These are phyloP conservation scores for Onygena corvina DNA, from an alignment of 2,329 filamentous ascomycete species.

Conservation along the genomic window DNA sequence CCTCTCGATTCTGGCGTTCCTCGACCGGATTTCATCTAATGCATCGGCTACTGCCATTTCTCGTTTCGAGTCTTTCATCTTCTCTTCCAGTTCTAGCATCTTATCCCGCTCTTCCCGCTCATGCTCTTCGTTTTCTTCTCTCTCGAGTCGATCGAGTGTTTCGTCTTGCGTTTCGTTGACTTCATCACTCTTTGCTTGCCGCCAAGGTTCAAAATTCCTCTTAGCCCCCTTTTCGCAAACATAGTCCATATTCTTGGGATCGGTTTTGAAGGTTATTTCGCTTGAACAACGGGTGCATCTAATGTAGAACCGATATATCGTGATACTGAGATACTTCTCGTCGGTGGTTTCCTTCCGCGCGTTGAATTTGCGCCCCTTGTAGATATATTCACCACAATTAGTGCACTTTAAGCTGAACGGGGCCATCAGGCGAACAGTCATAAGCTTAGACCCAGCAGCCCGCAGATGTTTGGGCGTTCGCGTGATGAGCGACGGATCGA, in stretches of 20 bases:
- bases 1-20: slow-evolving; percentile 78
- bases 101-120: slow-evolving; percentile 66
- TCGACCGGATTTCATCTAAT: slow-evolving; percentile 80
- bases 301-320: slow-evolving; percentile 83
- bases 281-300: slow-evolving; percentile 73
- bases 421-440: slow-evolving; percentile 82
- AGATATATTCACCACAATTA: slow-evolving; percentile 66
- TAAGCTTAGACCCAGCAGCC: slow-evolving; percentile 61
- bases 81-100: slow-evolving; percentile 90
- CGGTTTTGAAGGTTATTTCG: slow-evolving; percentile 87
- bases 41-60: slow-evolving; percentile 97
- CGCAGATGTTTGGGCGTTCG: slow-evolving; percentile 45
- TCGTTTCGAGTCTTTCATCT: slow-evolving; percentile 79
- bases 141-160: slow-evolving; percentile 57
- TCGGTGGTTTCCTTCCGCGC: slow-evolving; percentile 84
- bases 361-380: slow-evolving; percentile 92
- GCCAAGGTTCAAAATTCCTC: slow-evolving; percentile 88
- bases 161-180: slow-evolving; percentile 73
- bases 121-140: slow-evolving; percentile 54
- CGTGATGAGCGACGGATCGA: slow-evolving; percentile 72
- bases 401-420: slow-evolving; percentile 69
- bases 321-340: slow-evolving; percentile 77
- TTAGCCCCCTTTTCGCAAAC: slow-evolving; percentile 68
- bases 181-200: slow-evolving; percentile 48
- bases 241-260: slow-evolving; percentile 89